Evolutionary conservation across 768 basidiomycete species (phyloP).

Genomic region (Serendipita sp.): DNA sequence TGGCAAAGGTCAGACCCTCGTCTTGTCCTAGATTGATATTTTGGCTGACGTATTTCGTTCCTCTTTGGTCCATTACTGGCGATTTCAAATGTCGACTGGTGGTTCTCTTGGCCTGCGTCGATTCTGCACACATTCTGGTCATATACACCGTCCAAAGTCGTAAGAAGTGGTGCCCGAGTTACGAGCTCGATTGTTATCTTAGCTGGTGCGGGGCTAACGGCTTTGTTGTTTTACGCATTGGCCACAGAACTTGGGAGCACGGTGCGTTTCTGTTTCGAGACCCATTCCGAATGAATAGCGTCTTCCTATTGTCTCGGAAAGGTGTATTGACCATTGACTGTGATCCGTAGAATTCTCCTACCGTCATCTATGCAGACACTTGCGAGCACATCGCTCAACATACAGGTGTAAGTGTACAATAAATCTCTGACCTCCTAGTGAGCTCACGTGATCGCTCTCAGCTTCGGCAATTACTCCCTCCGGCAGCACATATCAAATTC

Average conservation of each 20-base stretch:
- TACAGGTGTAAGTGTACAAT: conserved; percentile 21
- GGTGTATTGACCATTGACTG: conserved; percentile 66
- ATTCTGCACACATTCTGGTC: conserved; percentile 30
- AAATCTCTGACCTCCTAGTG: neutral
- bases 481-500: neutral
- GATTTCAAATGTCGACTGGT: neutral
- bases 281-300: neutral
- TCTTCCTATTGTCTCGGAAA: neutral
- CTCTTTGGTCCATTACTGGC: neutral
- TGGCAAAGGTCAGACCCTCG: conserved; percentile 46
- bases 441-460: neutral
- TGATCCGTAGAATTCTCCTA: conserved; percentile 78
- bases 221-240: conserved; percentile 39
- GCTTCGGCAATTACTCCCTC: neutral
- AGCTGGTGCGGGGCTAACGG: conserved; percentile 65
- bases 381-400: conserved; percentile 35
- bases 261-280: neutral
- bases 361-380: conserved; percentile 52
- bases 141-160: conserved; percentile 24
- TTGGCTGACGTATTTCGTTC: neutral
- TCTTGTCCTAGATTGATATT: neutral
- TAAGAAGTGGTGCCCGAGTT: conserved; percentile 35
- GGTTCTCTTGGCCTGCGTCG: conserved; percentile 22
- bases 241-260: conserved; percentile 11
- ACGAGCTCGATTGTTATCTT: conserved; percentile 39